Base-by-base conservation (phyloP, 305 asterid species). In the Fraxinus dipetala region DNA sequence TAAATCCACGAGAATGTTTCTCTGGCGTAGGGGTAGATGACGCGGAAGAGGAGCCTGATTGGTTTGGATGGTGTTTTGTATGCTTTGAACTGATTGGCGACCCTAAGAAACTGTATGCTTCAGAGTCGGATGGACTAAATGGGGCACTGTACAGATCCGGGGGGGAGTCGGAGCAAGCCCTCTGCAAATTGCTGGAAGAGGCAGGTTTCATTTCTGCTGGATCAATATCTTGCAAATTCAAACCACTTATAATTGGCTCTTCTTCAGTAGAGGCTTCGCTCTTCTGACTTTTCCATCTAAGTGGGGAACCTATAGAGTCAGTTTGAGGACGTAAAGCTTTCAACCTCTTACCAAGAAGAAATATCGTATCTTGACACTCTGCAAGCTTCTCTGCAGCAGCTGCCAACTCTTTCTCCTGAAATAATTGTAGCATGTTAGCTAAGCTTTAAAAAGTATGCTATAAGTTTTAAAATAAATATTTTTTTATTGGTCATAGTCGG, bases 371-470 rank as follows among this genome's bases (percentile, higher is more conserved):
- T 83, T 94, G 99, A 86, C 98, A 96, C 86, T 94, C 95, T 0
- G 98, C 97, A 32, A 96, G 91, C 91, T 93, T 96, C 83, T 90
- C 98, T 32, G 96, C 94, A 59, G 99, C 99, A 26, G 93, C 93
- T 8, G 94, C 87, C 78, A 94, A 85, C 56, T 96, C 99, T 80
- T 86, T 91, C 87, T 94, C 98, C 98, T 94, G 92, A 79, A 80
- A 81, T 6, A 79, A 78, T 24, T 24, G 72, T 22, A 22, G 34
- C 72, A 63, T 24, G 72, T 10, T 20, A 7, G 32, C 72, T 24
- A 22, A 63, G 34, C 72, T 7, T 63, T 24, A 63, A 24, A 56
- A 56, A 20, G 72, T 61, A 2, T 0, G 28, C 72, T 61, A 61
- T 7, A 61, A 61, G 31, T 22, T 22, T 2, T 20, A 20, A 70